phyloP scores from a whole-genome alignment of 495 filamentous ascomycete species.

The Neurospora sp. region DNA sequence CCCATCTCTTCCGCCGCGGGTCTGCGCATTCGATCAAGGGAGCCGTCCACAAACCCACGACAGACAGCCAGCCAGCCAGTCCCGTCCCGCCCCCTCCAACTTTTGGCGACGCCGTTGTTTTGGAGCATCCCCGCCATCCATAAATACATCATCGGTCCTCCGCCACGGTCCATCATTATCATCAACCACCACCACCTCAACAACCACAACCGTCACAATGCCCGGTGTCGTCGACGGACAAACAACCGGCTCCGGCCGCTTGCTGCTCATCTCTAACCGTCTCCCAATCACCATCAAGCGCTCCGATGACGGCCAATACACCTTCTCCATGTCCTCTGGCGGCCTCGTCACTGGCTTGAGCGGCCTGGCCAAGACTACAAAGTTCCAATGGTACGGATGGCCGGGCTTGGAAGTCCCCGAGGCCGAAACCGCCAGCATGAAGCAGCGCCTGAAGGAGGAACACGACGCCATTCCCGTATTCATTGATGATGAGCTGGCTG shows the following conservation, averaged over 20 bases:
- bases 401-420: constrained; percentile 80
- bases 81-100: background rate
- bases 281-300: constrained; percentile 93
- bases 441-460: constrained; percentile 59
- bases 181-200: background rate
- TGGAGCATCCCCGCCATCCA: background rate
- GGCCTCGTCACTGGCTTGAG: constrained; percentile 86
- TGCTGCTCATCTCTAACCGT: constrained; percentile 87
- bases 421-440: constrained; percentile 52
- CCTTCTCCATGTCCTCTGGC: constrained; percentile 90
- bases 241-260: constrained; percentile 24
- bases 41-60: background rate
- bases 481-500: constrained; percentile 67
- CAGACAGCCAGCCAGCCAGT: background rate
- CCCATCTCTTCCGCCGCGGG: background rate
- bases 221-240: constrained; percentile 14
- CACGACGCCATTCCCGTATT: constrained; percentile 69
- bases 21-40: background rate
- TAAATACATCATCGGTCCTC: background rate
- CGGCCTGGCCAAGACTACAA: constrained; percentile 81
- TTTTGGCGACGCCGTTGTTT: background rate
- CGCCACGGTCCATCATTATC: background rate
- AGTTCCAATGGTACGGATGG: constrained; percentile 98
- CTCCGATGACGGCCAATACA: constrained; percentile 66
- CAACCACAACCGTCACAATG: constrained; percentile 16